Percentiles rank a stretch among this genome's conserved stretches.
Evolutionary conservation across 1,284 basidiomycete species (phyloP).

Genomic region (Sanghuangporus baumii): DNA sequence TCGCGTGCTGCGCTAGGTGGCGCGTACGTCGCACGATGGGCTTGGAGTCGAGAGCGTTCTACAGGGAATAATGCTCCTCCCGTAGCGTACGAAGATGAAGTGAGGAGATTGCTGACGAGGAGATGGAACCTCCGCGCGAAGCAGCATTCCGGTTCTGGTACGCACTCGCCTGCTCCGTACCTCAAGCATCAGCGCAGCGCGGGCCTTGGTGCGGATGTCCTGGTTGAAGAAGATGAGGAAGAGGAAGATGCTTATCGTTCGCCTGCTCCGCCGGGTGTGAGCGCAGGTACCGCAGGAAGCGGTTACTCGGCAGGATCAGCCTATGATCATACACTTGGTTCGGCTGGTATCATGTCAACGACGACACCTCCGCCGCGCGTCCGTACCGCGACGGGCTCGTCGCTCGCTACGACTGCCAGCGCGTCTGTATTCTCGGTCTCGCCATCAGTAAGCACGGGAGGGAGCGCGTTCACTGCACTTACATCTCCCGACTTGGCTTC

Average conservation of each 20-base stretch:
- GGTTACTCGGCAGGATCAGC: conserved; percentile 3
- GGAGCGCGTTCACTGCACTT: conserved; percentile 46
- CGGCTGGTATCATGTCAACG: not conserved
- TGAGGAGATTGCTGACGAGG: conserved; percentile 59
- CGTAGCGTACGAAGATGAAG: conserved; percentile 67
- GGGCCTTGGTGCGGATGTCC: conserved; percentile 52
- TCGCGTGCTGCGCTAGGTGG: conserved; percentile 63
- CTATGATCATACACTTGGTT: not conserved
- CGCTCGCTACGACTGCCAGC: conserved; percentile 27
- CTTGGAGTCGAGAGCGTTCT: conserved; percentile 65
- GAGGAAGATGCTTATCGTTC: conserved; percentile 48
- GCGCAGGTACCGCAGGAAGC: conserved; percentile 25
- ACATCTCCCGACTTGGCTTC: conserved; percentile 55
- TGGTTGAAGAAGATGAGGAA: conserved; percentile 73
- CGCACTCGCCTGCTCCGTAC: conserved; percentile 35
- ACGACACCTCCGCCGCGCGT: conserved; percentile 18
- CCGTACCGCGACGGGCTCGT: conserved; percentile 40
- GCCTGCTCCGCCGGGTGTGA: conserved; percentile 28
- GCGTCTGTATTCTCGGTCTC: not conserved
- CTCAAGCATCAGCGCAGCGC: conserved; percentile 31
- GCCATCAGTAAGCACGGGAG: conserved; percentile 17
- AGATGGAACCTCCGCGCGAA: conserved; percentile 48
- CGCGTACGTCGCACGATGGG: conserved; percentile 75
- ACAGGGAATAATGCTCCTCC: conserved; percentile 29
- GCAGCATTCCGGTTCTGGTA: conserved; percentile 45